phyloP scores from a whole-genome alignment of 345 rosid genomes.

The Eucalyptus pauciflora region DNA sequence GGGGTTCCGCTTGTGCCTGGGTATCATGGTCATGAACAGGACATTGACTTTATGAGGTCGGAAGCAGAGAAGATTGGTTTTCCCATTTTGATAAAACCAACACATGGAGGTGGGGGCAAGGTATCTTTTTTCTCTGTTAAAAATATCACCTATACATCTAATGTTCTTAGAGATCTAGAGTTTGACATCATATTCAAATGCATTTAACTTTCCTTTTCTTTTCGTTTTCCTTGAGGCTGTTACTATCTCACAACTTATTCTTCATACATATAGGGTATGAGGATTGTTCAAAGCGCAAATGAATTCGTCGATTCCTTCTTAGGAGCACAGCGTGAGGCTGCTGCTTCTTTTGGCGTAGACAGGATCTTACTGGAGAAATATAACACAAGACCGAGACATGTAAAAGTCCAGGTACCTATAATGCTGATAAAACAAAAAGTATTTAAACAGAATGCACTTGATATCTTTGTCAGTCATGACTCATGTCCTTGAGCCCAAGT shows the following conservation, averaged over 20 bases:
- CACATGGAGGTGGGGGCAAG: conserved; percentile 97
- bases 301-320: conserved; percentile 77
- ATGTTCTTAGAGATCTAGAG: not conserved
- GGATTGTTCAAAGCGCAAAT: conserved; percentile 53
- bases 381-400: conserved; percentile 83
- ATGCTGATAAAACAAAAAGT: not conserved
- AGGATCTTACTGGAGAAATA: conserved; percentile 93
- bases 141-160: not conserved
- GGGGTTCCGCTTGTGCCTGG: conserved; percentile 98
- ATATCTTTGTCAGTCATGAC: not conserved
- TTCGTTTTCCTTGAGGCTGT: not conserved
- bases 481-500: not conserved
- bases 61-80: conserved; percentile 91
- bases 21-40: conserved; percentile 85
- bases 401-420: conserved; percentile 76
- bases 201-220: not conserved
- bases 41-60: conserved; percentile 65
- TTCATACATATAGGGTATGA: conserved; percentile 70
- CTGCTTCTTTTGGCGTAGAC: conserved; percentile 83
- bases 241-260: not conserved
- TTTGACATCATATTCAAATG: not conserved
- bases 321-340: conserved; percentile 95
- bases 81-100: conserved; percentile 83
- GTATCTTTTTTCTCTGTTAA: conserved; percentile 12
- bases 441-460: not conserved